phyloP scores from a whole-genome alignment of 179 eudicot species.

The Patellifolia procumbens region DNA sequence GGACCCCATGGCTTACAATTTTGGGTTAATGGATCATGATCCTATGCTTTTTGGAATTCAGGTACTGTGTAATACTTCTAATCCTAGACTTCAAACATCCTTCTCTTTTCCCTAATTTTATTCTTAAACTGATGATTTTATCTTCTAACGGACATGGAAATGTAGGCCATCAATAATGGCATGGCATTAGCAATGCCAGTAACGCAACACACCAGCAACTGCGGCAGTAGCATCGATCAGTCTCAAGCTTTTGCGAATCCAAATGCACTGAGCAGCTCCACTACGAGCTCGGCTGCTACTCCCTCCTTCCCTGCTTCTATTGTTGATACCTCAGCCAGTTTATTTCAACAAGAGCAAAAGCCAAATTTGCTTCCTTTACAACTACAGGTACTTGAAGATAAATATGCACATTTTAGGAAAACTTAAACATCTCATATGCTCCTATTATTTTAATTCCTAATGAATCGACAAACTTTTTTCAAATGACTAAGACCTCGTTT shows the following conservation, averaged over 20 bases:
- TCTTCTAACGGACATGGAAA: constrained; percentile 16
- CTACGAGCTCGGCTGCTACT: constrained; percentile 30
- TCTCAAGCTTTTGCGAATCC: background rate
- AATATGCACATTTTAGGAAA: background rate
- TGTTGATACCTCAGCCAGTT: constrained; percentile 37
- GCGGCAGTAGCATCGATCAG: constrained; percentile 20
- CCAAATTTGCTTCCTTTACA: constrained; percentile 32
- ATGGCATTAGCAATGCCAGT: constrained; percentile 36
- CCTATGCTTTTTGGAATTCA: constrained; percentile 45
- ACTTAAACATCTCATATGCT: too few species aligned
- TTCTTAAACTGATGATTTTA: background rate
- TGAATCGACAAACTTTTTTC: too few species aligned
- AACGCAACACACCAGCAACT: constrained; percentile 32
- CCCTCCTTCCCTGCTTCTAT: constrained; percentile 31
- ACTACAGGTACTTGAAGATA: constrained; percentile 19
- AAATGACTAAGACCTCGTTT: too few species aligned
- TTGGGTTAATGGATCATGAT: constrained; percentile 63
- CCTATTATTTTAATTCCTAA: too few species aligned
- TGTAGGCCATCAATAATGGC: constrained; percentile 38
- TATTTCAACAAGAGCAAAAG: constrained; percentile 44
- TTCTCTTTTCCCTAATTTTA: background rate
- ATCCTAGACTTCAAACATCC: background rate
- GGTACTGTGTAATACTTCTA: constrained; percentile 28
- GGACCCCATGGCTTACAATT: constrained; percentile 70
- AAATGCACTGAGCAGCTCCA: constrained; percentile 23